phyloP scores from a whole-genome alignment of 768 basidiomycete species.

The Pisolithus orientalis region DNA sequence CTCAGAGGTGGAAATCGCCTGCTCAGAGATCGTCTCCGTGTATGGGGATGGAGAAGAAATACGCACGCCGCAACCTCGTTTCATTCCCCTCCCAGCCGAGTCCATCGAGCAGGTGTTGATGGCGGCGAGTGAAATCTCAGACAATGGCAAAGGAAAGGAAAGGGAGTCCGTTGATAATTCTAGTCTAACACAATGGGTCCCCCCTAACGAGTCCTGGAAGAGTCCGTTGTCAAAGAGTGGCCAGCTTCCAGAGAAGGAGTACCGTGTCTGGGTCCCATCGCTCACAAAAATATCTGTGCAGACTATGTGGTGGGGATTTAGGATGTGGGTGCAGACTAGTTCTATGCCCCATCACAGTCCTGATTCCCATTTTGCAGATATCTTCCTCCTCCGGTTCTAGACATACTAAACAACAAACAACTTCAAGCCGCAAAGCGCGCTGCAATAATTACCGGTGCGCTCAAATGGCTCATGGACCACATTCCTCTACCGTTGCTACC shows the following conservation, averaged over 20 bases:
- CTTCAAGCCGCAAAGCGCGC: slow-evolving; percentile 68
- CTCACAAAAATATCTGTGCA: slow-evolving; percentile 67
- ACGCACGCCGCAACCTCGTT: slow-evolving; percentile 23
- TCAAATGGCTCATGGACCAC: slow-evolving; percentile 60
- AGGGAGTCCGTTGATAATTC: slow-evolving; percentile 2
- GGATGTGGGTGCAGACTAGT: slow-evolving; percentile 43
- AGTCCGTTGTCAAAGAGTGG: neutral
- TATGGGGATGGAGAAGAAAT: slow-evolving; percentile 35
- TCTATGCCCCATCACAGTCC: neutral
- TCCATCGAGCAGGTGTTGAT: slow-evolving; percentile 20
- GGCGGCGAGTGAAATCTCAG: slow-evolving; percentile 10
- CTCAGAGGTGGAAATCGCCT: slow-evolving; percentile 64
- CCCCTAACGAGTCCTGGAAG: slow-evolving; percentile 2
- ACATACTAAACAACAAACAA: slow-evolving; percentile 52
- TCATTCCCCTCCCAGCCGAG: slow-evolving; percentile 22
- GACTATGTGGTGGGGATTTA: slow-evolving; percentile 77
- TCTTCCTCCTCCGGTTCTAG: slow-evolving; percentile 71
- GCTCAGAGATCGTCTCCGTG: slow-evolving; percentile 50
- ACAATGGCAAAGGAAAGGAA: slow-evolving; percentile 7
- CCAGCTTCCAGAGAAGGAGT: slow-evolving; percentile 19
- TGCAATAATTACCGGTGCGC: slow-evolving; percentile 66
- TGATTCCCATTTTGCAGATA: slow-evolving; percentile 39
- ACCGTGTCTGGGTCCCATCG: slow-evolving; percentile 66
- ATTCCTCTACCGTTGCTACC: slow-evolving; percentile 59
- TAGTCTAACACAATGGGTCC: neutral